Base-by-base conservation (phyloP, 1,284 basidiomycete species). In the Waitea zeae region DNA sequence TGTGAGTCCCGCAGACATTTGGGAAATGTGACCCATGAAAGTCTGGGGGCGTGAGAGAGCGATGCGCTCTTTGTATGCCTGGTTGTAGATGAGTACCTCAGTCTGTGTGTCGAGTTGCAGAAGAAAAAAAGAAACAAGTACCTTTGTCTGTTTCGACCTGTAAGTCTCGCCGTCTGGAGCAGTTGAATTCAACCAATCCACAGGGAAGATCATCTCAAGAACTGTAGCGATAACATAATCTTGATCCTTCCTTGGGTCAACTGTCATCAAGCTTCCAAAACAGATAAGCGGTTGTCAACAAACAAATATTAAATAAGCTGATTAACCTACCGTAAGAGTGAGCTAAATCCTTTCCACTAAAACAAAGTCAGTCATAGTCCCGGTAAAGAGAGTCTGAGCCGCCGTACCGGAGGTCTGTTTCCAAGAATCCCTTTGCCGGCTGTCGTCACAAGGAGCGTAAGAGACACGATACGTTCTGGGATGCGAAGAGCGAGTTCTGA, bases 1-100 rank as follows among this genome's bases (percentile, higher is more conserved):
- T 0, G 75, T 78, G 3, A 82, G 40, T 0, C 53, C 79, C 0
- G 87, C 82, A 4, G 56, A 60, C 65, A 84, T 75, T 49, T 90
- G 86, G 2, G 77, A 81, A 2, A 89, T 40, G 13, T 69, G 57
- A 0, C 84, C 86, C 11, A 68, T 44, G 24, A 74, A 49, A 0
- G 58, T 58, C 42, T 86, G 84, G 1, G 67, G 64, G 9, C 62
- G 67, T 1, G 71, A 72, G 3, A 73, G 56, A 1, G 53, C 44
- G 30, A 72, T 58, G 13, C 79, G 74, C 30, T 55, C 57, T 20
- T 60, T 49, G 43, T 68, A 75, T 17, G 52, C 53, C 61, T 79
- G 44, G n/a, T 24, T 4, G 27, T 29, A 17, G 12, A 32, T 26
- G 33, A 33, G 20, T 30, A 27, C 20, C 12, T 4, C 13, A 11